A percentile compares a stretch with the other conserved stretches of the same genome.
phyloP scores from a whole-genome alignment of 345 rosid species.

The Hirschfeldia incana region DNA sequence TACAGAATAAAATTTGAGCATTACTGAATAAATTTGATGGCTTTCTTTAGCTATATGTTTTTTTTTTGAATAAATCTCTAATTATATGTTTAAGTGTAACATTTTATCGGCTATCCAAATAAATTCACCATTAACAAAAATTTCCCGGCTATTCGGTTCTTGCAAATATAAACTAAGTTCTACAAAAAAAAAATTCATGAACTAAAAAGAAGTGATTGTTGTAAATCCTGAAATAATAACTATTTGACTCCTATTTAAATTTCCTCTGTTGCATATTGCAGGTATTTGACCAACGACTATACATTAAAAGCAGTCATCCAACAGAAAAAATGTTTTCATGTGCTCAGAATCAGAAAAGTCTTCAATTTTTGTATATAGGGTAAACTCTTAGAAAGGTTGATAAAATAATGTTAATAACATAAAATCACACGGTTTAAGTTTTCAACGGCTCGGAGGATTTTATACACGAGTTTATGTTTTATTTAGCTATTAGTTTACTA shows the following conservation, averaged over 20 bases:
- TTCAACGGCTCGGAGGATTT: neutral
- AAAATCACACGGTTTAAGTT: neutral
- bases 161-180: neutral
- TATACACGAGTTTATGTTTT: neutral
- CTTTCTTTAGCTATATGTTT: neutral
- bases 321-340: neutral
- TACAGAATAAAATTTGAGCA: neutral
- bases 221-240: neutral
- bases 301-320: slow-evolving; percentile 25
- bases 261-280: slow-evolving; percentile 18
- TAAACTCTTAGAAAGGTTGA: neutral
- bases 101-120: neutral
- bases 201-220: neutral
- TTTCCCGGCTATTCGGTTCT: neutral
- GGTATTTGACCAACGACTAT: slow-evolving; percentile 35
- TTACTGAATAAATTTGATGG: neutral
- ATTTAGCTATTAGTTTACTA: neutral
- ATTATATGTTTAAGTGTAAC: neutral
- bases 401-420: neutral
- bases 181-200: too few relatives aligned
- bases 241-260: neutral
- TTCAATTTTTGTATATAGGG: neutral
- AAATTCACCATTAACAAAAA: neutral
- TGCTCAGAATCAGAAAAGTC: neutral
- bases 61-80: neutral